Percentiles rank a stretch among this genome's conserved stretches.
Evolutionary conservation across 805 yeast species (phyloP).

Genomic region (Wickerhamomyces canadensis): DNA sequence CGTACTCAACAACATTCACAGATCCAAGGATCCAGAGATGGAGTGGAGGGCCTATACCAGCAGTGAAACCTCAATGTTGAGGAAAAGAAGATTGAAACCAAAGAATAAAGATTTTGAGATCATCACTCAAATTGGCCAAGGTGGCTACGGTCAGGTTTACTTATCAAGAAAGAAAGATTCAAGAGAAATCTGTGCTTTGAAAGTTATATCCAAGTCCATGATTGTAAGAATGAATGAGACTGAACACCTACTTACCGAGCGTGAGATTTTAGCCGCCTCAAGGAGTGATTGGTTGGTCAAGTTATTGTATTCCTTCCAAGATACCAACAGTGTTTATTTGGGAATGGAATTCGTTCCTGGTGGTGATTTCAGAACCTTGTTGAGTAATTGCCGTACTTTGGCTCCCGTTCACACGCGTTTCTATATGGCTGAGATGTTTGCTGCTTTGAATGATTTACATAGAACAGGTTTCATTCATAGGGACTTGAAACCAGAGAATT

Average conservation of each 20-base stretch:
- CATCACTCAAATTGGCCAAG: slow-evolving; percentile 98
- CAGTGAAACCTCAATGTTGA: slow-evolving; percentile 74
- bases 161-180: slow-evolving; percentile 92
- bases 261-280: slow-evolving; percentile 95
- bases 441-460: slow-evolving; percentile 89
- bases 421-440: slow-evolving; percentile 93
- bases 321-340: slow-evolving; percentile 77
- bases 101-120: slow-evolving; percentile 93
- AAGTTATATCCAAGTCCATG: slow-evolving; percentile 82
- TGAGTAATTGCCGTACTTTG: slow-evolving; percentile 87
- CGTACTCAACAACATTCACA: slow-evolving; percentile 51
- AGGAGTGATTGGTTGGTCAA: slow-evolving; percentile 95
- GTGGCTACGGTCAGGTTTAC: slow-evolving; percentile 99
- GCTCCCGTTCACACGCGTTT: slow-evolving; percentile 95
- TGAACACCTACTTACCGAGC: slow-evolving; percentile 89
- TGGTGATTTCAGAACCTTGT: slow-evolving; percentile 92
- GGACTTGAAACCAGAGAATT: slow-evolving; percentile 41
- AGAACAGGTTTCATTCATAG: slow-evolving; percentile 87
- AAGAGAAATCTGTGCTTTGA: slow-evolving; percentile 90
- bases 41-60: slow-evolving; percentile 79
- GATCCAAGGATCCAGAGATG: slow-evolving; percentile 28
- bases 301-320: slow-evolving; percentile 92
- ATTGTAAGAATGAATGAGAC: slow-evolving; percentile 90
- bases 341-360: slow-evolving; percentile 99
- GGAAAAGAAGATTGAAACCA: slow-evolving; percentile 88